Conservation (phyloP, 169 alveolate genomes). For the Plasmodium gaboni region DNA sequence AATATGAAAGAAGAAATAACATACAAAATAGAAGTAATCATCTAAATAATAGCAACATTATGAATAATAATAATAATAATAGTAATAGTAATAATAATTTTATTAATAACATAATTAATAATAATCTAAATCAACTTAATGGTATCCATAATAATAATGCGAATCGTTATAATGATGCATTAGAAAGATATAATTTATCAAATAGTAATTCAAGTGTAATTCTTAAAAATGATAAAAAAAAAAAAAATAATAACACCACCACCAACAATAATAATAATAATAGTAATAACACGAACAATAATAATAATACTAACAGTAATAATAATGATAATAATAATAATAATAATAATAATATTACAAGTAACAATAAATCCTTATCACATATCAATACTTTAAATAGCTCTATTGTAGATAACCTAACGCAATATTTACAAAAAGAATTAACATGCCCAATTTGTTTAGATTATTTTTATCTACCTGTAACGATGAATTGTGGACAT, state of each 20-base stretch:
- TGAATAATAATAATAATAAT: no score
- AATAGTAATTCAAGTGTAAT: no score
- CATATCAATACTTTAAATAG: constrained; percentile 25
- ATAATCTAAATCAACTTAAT: no score
- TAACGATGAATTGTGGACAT: constrained; percentile 92
- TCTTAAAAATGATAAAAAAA: neutral
- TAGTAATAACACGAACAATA: constrained; percentile 1
- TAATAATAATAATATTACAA: neutral
- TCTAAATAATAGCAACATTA: no score
- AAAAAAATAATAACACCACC: neutral
- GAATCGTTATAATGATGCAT: no score
- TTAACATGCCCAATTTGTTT: constrained; percentile 92
- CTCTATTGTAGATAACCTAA: constrained; percentile 15
- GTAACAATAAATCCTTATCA: neutral
- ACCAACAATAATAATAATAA: neutral
- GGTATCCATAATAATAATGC: no score
- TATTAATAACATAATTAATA: no score
- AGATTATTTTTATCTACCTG: constrained; percentile 90
- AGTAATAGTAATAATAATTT: no score
- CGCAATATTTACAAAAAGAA: constrained; percentile 79
- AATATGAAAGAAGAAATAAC: no score
- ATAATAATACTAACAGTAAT: constrained; percentile 1
- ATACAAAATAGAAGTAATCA: no score
- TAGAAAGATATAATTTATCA: no score
- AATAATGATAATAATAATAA: neutral